Conservation (phyloP, 768 basidiomycete genomes). For the Amanita pseudoporphyria region DNA sequence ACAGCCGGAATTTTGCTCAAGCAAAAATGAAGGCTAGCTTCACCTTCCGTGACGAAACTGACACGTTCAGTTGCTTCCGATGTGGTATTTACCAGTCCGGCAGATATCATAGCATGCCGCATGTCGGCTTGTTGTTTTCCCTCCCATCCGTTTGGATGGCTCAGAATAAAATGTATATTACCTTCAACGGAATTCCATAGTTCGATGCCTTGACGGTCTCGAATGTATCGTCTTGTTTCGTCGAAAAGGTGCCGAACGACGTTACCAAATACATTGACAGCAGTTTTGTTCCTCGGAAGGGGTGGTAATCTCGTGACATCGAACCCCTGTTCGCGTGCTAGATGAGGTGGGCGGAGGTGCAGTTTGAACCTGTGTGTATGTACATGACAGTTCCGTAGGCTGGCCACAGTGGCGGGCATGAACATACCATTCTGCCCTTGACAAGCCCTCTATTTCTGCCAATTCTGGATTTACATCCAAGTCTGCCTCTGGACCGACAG, state of each 20-base stretch:
- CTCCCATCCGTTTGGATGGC: slow-evolving; percentile 52
- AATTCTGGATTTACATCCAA: slow-evolving; percentile 1
- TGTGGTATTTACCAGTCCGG: slow-evolving; percentile 29
- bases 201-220: slow-evolving; percentile 29
- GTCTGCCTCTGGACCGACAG: slow-evolving; percentile 6
- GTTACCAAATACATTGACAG: slow-evolving; percentile 34
- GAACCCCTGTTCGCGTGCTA: slow-evolving; percentile 1
- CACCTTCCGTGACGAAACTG: slow-evolving; percentile 45
- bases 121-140: slow-evolving; percentile 40
- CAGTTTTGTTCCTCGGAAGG: slow-evolving; percentile 31
- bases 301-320: slow-evolving; percentile 18
- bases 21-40: slow-evolving; percentile 45
- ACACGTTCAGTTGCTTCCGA: slow-evolving; percentile 26
- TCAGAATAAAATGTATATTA: slow-evolving; percentile 34
- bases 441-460: neutral
- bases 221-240: slow-evolving; percentile 32
- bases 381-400: too few relatives aligned
- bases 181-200: slow-evolving; percentile 32
- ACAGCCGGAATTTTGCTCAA: slow-evolving; percentile 28
- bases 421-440: neutral
- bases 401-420: too few relatives aligned
- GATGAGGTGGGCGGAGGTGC: slow-evolving; percentile 3
- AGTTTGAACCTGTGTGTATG: slow-evolving; percentile 12
- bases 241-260: slow-evolving; percentile 34
- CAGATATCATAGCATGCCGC: slow-evolving; percentile 35